Evolutionary conservation across 306 rosid genomes (phyloP).

Genomic region (Inga laurina): DNA sequence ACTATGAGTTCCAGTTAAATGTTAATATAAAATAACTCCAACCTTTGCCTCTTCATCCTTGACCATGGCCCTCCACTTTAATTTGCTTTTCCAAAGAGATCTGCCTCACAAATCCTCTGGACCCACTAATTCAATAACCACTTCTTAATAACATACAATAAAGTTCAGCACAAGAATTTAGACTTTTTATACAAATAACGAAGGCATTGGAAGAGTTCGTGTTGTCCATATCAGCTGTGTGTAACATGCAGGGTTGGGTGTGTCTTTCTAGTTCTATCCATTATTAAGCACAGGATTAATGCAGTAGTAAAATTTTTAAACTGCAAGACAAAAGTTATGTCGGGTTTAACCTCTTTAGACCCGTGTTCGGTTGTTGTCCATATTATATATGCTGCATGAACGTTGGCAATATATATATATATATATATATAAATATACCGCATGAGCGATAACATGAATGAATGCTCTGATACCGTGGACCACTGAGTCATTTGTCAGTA

Average conservation of each 20-base stretch:
- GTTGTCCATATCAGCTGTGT: background rate
- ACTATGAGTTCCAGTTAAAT: background rate
- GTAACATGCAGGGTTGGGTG: background rate
- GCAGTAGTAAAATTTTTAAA: background rate
- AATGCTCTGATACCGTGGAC: background rate
- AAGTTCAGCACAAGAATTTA: background rate
- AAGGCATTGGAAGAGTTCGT: background rate
- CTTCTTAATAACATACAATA: background rate
- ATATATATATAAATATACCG: background rate
- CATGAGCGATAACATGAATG: background rate
- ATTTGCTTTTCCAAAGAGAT: constrained; percentile 28
- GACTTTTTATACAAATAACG: background rate
- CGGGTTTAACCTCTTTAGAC: background rate
- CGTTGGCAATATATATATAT: too few relatives aligned
- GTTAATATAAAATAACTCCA: constrained; percentile 21
- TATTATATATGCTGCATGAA: background rate
- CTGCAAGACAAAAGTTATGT: background rate
- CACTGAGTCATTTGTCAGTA: background rate
- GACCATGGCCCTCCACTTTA: background rate
- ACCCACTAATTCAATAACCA: background rate
- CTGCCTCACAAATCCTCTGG: constrained; percentile 1
- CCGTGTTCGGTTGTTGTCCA: background rate
- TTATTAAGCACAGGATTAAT: background rate
- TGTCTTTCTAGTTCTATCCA: background rate
- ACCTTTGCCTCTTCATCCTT: constrained; percentile 35